Evolutionary conservation across 768 basidiomycete species (phyloP), one percentile per base, ranked within the genome.

Genomic region (Neoboletus subvelutipes): DNA sequence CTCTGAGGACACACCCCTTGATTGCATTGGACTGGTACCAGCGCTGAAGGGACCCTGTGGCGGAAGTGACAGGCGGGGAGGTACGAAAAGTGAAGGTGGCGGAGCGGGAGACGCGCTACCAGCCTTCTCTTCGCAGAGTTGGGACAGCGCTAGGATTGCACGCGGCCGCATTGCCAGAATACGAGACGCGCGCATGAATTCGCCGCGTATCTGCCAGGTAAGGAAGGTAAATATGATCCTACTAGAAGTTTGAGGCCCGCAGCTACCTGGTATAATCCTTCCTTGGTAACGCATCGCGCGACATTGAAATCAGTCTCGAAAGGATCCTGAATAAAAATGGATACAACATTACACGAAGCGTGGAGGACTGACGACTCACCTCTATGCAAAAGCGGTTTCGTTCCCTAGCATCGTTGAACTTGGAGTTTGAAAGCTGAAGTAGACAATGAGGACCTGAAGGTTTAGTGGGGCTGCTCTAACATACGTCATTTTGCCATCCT

Each of bases 271-370:
- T 97, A 98, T 54, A 99, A 78, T 3, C 96, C 96, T 70, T 99
- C 96, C 66, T 88, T 90, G 18, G 96, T 98, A 20, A 98, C 96
- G 63, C 95, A 98, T 63, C 96, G 83, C 10, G 94, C 90, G 46
- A 99, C 96, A 64, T 99, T 99, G 75, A 90, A 99, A 66, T 93
- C 87, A n/a, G 80, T 81, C 70, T 98, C 96, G 67, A 99, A 99
- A 4, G 96, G 96, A 75, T 99, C 96, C 93, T 97, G 52, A 42
- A 47, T 15, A 39, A 5, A 41, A 12, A 29, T 64, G 22, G 45
- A 58, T 50, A 46, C 12, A 48, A 45, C 12, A 48, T 33, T n/a
- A 9, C 13, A 42, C 24, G 41, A n/a, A 50, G 22, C 6, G n/a
- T 42, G 24, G 12, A 45, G 31, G 2, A 36, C 24, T 22, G 28